Evolutionary conservation across 345 rosid genomes (phyloP).

Genomic region (Anacardium occidentale): DNA sequence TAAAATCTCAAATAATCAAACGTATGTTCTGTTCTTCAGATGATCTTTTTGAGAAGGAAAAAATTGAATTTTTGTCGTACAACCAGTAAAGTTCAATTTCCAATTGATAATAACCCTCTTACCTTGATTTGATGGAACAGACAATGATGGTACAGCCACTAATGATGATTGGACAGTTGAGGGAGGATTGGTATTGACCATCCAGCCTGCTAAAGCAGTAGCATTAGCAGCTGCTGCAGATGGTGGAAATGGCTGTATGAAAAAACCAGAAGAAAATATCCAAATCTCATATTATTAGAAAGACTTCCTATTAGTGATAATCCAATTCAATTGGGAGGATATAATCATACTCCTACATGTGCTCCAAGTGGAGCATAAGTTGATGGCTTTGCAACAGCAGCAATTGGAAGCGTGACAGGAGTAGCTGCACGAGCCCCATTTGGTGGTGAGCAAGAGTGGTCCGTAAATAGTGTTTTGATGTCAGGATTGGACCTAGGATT

Average conservation of each 20-base stretch:
- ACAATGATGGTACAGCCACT: constrained; percentile 52
- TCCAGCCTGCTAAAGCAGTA: constrained; percentile 66
- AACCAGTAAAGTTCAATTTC: neutral
- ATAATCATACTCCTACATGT: constrained; percentile 51
- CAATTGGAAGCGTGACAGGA: constrained; percentile 56
- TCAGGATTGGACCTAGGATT: constrained; percentile 71
- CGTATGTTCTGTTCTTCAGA: neutral
- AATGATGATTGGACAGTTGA: constrained; percentile 73
- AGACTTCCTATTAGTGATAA: neutral
- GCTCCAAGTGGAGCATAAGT: constrained; percentile 52
- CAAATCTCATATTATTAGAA: constrained; percentile 6
- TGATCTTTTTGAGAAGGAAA: neutral
- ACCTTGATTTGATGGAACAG: constrained; percentile 65
- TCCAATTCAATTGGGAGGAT: neutral
- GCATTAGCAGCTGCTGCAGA: constrained; percentile 62
- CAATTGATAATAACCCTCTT: constrained; percentile 6
- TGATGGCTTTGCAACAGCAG: constrained; percentile 54
- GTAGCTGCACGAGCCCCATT: constrained; percentile 65
- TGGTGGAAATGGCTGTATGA: constrained; percentile 59
- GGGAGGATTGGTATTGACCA: constrained; percentile 68
- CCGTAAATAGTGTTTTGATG: constrained; percentile 61
- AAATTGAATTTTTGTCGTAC: neutral
- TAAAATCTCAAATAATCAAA: constrained; percentile 4
- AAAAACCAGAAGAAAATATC: constrained; percentile 15
- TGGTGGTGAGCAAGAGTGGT: constrained; percentile 57